Conservation (phyloP, 2,329 filamentous ascomycete genomes). For the Talaromyces marneffei region DNA sequence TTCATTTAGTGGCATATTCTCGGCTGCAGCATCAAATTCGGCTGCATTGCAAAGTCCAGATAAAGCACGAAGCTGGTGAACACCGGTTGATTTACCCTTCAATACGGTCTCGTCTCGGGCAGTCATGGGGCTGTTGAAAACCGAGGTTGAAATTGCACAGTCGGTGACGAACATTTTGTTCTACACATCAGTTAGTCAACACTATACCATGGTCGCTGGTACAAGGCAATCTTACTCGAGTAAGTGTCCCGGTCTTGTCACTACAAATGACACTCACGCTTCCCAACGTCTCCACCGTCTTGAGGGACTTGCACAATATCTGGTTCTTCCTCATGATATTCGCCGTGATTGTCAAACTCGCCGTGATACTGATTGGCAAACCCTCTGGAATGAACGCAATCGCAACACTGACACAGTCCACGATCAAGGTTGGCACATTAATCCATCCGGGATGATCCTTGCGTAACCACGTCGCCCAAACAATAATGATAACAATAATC, state of each 20-base stretch:
- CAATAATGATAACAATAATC: constrained; percentile 53
- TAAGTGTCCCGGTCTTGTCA: constrained; percentile 62
- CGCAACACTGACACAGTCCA: constrained; percentile 65
- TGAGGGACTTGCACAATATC: constrained; percentile 72
- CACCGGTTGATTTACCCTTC: constrained; percentile 19
- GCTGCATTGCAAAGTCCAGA: constrained; percentile 68
- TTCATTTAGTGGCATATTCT: constrained; percentile 53
- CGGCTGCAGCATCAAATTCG: constrained; percentile 64
- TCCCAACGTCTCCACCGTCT: constrained; percentile 71
- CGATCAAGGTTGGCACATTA: constrained; percentile 64
- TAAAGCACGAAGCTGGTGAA: constrained; percentile 55
- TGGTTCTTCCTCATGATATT: constrained; percentile 72
- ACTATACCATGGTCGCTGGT: not conserved
- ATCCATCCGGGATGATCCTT: constrained; percentile 64
- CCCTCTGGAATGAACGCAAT: constrained; percentile 74
- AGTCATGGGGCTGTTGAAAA: constrained; percentile 46
- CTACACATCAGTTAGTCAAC: constrained; percentile 27
- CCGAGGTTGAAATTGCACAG: constrained; percentile 48
- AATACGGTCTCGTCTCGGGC: constrained; percentile 42
- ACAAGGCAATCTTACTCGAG: constrained; percentile 25
- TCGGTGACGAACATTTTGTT: constrained; percentile 71
- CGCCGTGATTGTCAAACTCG: constrained; percentile 68
- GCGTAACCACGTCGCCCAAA: constrained; percentile 68
- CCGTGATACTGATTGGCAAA: constrained; percentile 63
- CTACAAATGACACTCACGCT: constrained; percentile 68